phyloP scores from a whole-genome alignment of 805 yeast species.

The Cyberlindnera mycetangii region DNA sequence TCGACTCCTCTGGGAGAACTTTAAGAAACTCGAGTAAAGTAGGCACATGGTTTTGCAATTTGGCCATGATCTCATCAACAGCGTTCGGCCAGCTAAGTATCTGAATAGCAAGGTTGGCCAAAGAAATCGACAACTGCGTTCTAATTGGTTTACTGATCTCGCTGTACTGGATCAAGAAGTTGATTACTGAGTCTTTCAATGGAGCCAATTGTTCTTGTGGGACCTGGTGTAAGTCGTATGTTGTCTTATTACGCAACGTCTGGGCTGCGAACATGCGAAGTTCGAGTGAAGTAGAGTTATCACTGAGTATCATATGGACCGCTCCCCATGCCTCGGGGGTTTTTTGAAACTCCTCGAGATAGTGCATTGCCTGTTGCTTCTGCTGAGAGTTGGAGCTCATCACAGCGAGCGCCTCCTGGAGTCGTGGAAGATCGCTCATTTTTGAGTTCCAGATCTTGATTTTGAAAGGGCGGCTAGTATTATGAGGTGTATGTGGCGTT shows the following conservation, averaged over 20 bases:
- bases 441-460: not conserved
- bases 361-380: slow-evolving; percentile 47
- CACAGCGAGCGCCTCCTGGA: slow-evolving; percentile 26
- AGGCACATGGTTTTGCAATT: slow-evolving; percentile 39
- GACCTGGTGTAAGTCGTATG: slow-evolving; percentile 80
- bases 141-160: slow-evolving; percentile 55
- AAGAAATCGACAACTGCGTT: slow-evolving; percentile 77
- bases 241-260: slow-evolving; percentile 78
- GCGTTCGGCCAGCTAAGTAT: slow-evolving; percentile 70
- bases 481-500: not conserved
- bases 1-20: slow-evolving; percentile 87
- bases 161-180: slow-evolving; percentile 50
- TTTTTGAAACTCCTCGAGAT: slow-evolving; percentile 79
- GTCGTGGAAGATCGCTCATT: slow-evolving; percentile 13
- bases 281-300: slow-evolving; percentile 40
- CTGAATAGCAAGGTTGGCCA: slow-evolving; percentile 82
- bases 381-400: slow-evolving; percentile 27
- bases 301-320: slow-evolving; percentile 51
- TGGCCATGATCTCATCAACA: slow-evolving; percentile 58
- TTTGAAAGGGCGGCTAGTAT: not conserved
- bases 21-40: slow-evolving; percentile 74
- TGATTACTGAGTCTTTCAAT: slow-evolving; percentile 67
- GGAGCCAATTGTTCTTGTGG: slow-evolving; percentile 52
- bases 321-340: slow-evolving; percentile 78
- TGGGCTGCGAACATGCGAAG: slow-evolving; percentile 85